phyloP scores from a whole-genome alignment of 352 stramenopile species.

The Phytophthora aleatoria region DNA sequence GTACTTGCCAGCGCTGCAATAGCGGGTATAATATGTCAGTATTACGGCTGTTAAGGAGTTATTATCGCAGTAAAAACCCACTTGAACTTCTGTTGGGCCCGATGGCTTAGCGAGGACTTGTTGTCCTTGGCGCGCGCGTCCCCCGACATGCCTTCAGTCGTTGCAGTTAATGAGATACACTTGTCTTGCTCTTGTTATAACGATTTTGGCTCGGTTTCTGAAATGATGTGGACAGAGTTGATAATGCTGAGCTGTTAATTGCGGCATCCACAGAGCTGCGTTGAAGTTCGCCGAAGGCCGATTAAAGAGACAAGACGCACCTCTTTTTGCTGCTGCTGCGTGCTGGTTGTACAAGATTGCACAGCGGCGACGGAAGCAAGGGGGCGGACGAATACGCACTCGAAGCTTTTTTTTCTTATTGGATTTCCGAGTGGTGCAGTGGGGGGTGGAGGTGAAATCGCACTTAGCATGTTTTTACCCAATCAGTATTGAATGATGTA shows the following conservation, averaged over 20 bases:
- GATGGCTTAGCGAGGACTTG: constrained; percentile 87
- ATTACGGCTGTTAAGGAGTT: constrained; percentile 4
- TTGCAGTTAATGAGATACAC: constrained; percentile 18
- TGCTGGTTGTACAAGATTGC: not conserved
- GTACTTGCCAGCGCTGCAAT: constrained; percentile 79
- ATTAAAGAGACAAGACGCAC: constrained; percentile 16
- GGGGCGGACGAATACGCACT: constrained; percentile 11
- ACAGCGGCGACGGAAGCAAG: constrained; percentile 9
- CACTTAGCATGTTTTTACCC: constrained; percentile 6
- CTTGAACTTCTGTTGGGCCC: constrained; percentile 90
- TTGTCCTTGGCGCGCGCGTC: constrained; percentile 62
- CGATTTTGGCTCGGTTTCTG: constrained; percentile 8
- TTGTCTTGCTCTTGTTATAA: constrained; percentile 8
- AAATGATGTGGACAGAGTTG: constrained; percentile 13
- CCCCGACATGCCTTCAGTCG: constrained; percentile 59
- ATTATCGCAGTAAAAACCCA: constrained; percentile 37
- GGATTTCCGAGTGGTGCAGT: constrained; percentile 24
- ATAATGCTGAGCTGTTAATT: constrained; percentile 11
- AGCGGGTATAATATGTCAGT: constrained; percentile 1
- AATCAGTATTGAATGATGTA: constrained; percentile 7
- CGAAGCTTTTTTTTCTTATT: constrained; percentile 31
- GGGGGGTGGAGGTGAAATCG: constrained; percentile 10
- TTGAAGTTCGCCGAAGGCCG: not conserved
- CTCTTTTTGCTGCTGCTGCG: constrained; percentile 11
- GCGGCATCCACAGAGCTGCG: constrained; percentile 4